Evolutionary conservation across 2,329 filamentous ascomycete species (phyloP).

Genomic region (Paecilomyces variotii): DNA sequence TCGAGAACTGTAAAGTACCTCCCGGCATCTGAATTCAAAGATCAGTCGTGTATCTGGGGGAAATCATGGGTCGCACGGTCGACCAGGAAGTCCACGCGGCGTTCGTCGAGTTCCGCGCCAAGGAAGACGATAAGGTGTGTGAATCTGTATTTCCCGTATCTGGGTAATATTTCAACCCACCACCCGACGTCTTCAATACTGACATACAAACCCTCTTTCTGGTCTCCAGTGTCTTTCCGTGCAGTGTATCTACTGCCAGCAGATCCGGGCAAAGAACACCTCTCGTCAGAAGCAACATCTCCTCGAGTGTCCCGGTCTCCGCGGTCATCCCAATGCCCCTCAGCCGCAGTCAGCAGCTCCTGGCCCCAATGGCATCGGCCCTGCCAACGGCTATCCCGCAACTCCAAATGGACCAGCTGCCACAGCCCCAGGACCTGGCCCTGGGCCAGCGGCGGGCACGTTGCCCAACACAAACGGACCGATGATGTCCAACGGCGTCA

Average conservation of each 20-base stretch:
- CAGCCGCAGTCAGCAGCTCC: slow-evolving; percentile 32
- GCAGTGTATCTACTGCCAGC: slow-evolving; percentile 47
- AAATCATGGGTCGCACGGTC: slow-evolving; percentile 42
- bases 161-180: slow-evolving; percentile 30
- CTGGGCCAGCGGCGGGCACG: slow-evolving; percentile 21
- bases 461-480: slow-evolving; percentile 35
- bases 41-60: slow-evolving; percentile 11
- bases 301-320: slow-evolving; percentile 42
- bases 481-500: slow-evolving; percentile 38
- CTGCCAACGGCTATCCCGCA: slow-evolving; percentile 36
- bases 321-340: slow-evolving; percentile 37
- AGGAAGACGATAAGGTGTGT: slow-evolving; percentile 45
- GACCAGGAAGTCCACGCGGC: slow-evolving; percentile 46
- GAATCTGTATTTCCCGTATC: slow-evolving; percentile 29
- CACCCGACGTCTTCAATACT: slow-evolving; percentile 25
- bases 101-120: slow-evolving; percentile 47
- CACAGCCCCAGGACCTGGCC: slow-evolving; percentile 22
- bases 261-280: slow-evolving; percentile 46
- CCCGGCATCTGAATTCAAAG: slow-evolving; percentile 14
- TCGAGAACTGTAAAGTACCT: background rate
- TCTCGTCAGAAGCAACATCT: slow-evolving; percentile 46
- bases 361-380: slow-evolving; percentile 32
- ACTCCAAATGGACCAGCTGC: slow-evolving; percentile 32
- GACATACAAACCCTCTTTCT: slow-evolving; percentile 19
- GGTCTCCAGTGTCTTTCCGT: slow-evolving; percentile 41